Percentiles rank a stretch among this genome's conserved stretches.
Conservation (phyloP, 305 asterid genomes). For the Solanum chacoense region DNA sequence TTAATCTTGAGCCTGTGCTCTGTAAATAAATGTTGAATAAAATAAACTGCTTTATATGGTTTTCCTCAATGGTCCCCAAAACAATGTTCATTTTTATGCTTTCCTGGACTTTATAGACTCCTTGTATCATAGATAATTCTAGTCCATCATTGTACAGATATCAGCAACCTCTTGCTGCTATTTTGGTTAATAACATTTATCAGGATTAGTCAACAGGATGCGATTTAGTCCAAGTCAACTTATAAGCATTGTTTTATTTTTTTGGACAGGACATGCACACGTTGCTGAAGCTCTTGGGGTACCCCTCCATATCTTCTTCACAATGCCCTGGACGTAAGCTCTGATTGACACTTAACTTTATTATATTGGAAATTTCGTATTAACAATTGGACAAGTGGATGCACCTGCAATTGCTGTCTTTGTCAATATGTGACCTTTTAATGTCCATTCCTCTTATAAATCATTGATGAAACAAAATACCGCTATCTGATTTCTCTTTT, state of each 20-base stretch:
- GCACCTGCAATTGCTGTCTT: not conserved
- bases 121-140: not conserved
- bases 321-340: constrained; percentile 99
- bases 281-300: constrained; percentile 98
- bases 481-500: not conserved
- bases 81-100: not conserved
- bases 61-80: not conserved
- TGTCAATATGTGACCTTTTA: not conserved
- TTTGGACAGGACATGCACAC: constrained; percentile 74
- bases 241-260: not conserved
- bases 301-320: constrained; percentile 95
- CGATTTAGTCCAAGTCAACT: not conserved
- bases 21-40: not conserved
- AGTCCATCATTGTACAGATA: not conserved
- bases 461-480: not conserved
- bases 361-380: not conserved
- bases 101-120: not conserved
- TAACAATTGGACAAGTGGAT: not conserved
- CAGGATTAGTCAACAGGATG: not conserved
- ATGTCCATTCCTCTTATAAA: not conserved
- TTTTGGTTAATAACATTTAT: not conserved
- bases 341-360: not conserved
- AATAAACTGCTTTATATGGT: not conserved
- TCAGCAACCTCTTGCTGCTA: not conserved
- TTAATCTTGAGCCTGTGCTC: not conserved